These are phyloP conservation scores for Fusarium euwallaceae DNA, from an alignment of 2,329 filamentous ascomycete genomes.

Conservation along the genomic window DNA sequence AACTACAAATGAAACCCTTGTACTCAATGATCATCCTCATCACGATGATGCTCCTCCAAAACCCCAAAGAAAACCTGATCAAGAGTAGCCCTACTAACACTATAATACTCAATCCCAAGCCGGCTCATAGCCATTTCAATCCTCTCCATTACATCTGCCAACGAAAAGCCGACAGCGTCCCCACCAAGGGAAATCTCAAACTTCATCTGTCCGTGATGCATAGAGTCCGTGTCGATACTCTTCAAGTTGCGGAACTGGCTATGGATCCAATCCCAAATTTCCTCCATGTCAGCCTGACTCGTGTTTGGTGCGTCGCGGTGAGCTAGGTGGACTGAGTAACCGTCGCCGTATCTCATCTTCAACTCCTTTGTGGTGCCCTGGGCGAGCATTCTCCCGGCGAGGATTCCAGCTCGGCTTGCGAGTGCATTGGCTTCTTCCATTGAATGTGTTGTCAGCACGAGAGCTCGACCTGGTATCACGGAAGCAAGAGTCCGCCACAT, in stretches of 20 bases:
- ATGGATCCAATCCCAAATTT: background rate
- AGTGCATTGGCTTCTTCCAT: conserved; percentile 87
- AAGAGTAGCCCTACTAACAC: conserved; percentile 2
- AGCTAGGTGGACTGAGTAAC: conserved; percentile 82
- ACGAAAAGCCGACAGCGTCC: background rate
- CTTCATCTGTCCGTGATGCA: background rate
- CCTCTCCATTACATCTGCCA: background rate
- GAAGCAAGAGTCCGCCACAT: conserved; percentile 81
- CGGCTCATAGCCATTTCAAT: background rate
- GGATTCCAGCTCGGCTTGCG: conserved; percentile 74
- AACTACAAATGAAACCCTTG: too few relatives aligned
- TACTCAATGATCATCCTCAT: background rate
- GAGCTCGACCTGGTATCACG: conserved; percentile 74
- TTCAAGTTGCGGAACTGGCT: background rate
- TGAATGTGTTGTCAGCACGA: conserved; percentile 81
- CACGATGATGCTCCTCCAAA: background rate
- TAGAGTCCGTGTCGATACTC: background rate
- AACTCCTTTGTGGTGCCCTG: conserved; percentile 78
- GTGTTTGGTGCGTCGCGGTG: conserved; percentile 79
- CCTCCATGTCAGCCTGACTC: conserved; percentile 38
- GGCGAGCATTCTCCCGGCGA: conserved; percentile 84
- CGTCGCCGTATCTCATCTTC: conserved; percentile 77
- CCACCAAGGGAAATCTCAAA: background rate
- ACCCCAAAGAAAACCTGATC: conserved; percentile 10
- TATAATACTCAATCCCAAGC: background rate